Evolutionary conservation across 805 yeast genomes (phyloP).

Genomic region (Kazachstania martiniae): DNA sequence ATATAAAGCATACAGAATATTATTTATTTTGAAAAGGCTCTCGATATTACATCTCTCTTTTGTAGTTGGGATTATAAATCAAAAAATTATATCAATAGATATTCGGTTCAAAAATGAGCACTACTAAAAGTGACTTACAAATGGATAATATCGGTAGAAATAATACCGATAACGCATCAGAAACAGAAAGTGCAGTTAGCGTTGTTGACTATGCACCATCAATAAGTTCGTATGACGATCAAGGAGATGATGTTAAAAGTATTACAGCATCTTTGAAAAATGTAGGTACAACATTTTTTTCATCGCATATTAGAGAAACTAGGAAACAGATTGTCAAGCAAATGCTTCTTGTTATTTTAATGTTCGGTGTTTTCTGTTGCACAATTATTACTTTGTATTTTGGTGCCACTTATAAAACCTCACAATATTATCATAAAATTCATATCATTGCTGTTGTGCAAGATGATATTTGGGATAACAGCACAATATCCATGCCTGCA

Average conservation of each 20-base stretch:
- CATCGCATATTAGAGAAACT: constrained; percentile 5
- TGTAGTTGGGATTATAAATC: too few relatives aligned
- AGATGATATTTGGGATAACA: constrained; percentile 1
- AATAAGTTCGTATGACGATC: not conserved
- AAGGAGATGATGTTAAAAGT: not conserved
- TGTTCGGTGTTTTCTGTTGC: constrained; percentile 15
- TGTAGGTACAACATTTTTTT: constrained; percentile 9
- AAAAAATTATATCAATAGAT: too few relatives aligned
- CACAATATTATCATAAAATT: constrained; percentile 13
- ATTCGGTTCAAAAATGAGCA: too few relatives aligned
- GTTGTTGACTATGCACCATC: not conserved
- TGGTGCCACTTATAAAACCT: constrained; percentile 29
- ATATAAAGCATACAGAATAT: too few relatives aligned
- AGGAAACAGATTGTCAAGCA: constrained; percentile 5
- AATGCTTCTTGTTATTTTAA: constrained; percentile 5
- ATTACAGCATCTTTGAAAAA: not conserved
- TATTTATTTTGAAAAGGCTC: too few relatives aligned
- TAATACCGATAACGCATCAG: too few relatives aligned
- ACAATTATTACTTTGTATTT: constrained; percentile 25
- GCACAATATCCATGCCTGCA: not conserved
- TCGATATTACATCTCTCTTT: too few relatives aligned
- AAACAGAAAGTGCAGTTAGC: too few relatives aligned
- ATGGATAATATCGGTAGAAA: too few relatives aligned
- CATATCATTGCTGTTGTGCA: constrained; percentile 13
- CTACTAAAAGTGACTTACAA: too few relatives aligned